Base-by-base conservation (phyloP, 768 basidiomycete genomes). In the Arthromyces matolae region DNA sequence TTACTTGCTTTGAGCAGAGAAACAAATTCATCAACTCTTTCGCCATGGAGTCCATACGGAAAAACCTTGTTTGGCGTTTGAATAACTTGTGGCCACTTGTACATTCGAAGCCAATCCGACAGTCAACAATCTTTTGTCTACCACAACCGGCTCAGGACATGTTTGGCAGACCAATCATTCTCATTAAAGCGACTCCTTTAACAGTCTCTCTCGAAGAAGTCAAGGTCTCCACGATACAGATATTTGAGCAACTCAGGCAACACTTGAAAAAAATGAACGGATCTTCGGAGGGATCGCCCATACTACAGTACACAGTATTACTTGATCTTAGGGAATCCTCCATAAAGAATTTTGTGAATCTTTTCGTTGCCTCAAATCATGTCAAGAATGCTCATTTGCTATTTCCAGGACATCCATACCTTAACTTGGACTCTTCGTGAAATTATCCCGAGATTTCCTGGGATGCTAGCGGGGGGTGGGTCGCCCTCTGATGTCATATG, bases 391-490 rank as follows among this genome's bases (percentile, higher is more conserved):
- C 53, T 54, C 24, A 45, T 37, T 41, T 53, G 27, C 27, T 36
- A 54, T 31, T 43, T 46, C 9, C 33, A 88, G 81, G 77, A 76
- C 56, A 58, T 82, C 31, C 82, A 87, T 53, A 64, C 86, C 6
- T 69, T 84, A 35, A 70, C 75, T 16, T 89, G 83, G 83, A 75
- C 77, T 38, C 58, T 83, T 49, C 76, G 76, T 50, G 84, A 89
- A 54, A 71, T 84, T 24, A 71, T 83, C 34, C 85, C 86, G 29
- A 76, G 77, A 42, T 89, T 80, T 67, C 84, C 88, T 42, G 87
- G 86, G 45, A 79, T 89, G 80, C 67, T 89, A 24, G 85, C 80
- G 28, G 85, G 83, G 62, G 83, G 86, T 83, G 61, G 45, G 51
- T 53, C n/a, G 12, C 28, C 33, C 20, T 42, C 37, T 35, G 31